Evolutionary conservation across 176 grass and related monocot genomes (phyloP), one percentile per base, ranked within the genome.

Genomic region (Aegilops longissima): DNA sequence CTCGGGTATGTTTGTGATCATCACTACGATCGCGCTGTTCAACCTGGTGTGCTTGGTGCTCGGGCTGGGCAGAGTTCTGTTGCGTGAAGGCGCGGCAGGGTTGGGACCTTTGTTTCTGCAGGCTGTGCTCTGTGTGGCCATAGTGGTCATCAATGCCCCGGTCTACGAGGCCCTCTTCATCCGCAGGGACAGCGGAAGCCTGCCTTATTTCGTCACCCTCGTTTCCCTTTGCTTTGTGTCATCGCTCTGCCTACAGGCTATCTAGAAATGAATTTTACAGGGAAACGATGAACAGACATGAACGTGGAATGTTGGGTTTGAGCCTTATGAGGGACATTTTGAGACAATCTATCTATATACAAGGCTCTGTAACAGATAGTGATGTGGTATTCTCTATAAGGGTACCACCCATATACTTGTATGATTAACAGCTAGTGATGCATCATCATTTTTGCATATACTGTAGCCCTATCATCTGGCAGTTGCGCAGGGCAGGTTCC

Each of bases 81-180:
- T 72, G 3, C 65, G 49, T 65, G 64, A 67, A 61, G 77, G 61
- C 5, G n/a, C 66, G 9, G 17, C 1, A 21, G 86, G 35, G 17
- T 30, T 92, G 20, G 85, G 80, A 24, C 24, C 14, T 44, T 74
- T 87, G 59, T 90, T 93, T 13, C 49, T 90, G 61, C 95, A 98
- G 84, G 61, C 74, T 73, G n/a, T 89, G 39, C 67, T 95, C 1
- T 93, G 93, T 13, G 83, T 33, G 2, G 39, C 90, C 12, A 61
- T 88, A 76, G 85, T 85, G 8, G 79, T 66, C 4, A 74, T 91
- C 51, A 91, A 97, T 87, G 52, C 75, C 21, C 91, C 85, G 0
- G 73, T 98, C 27, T 98, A 93, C 42, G 86, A 83, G 82, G 93
- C 91, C 8, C 76, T 98, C 18, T 93, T 98, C 86, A 39, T 93